phyloP scores from a whole-genome alignment of 2,329 filamentous ascomycete genomes.

The Teratosphaeria epicoccoides region DNA sequence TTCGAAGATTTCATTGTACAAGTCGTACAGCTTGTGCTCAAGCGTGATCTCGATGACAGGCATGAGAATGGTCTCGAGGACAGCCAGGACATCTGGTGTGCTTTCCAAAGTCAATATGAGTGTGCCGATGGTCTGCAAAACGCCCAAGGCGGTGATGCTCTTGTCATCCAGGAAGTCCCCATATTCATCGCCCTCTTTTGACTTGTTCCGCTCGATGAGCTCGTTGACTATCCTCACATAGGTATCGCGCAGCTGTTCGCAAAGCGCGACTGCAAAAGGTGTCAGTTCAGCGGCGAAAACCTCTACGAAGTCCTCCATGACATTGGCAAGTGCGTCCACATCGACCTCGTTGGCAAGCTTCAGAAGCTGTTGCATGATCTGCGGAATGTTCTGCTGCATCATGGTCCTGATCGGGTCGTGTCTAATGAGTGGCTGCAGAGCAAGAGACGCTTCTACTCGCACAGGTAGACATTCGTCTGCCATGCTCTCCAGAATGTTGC shows the following conservation, averaged over 20 bases:
- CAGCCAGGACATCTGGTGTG: constrained; percentile 86
- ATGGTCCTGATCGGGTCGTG: constrained; percentile 88
- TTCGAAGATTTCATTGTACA: constrained; percentile 98
- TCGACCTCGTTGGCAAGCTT: constrained; percentile 97
- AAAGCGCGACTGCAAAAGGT: constrained; percentile 90
- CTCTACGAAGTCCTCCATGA: constrained; percentile 99
- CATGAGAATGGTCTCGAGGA: constrained; percentile 93
- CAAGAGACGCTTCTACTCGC: constrained; percentile 83
- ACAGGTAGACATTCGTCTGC: constrained; percentile 88
- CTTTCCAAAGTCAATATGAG: constrained; percentile 94
- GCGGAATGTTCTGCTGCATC: constrained; percentile 96
- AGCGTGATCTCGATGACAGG: constrained; percentile 92
- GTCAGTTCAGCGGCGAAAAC: constrained; percentile 96
- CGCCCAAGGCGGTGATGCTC: constrained; percentile 92
- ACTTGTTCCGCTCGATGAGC: constrained; percentile 76
- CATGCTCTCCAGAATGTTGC: constrained; percentile 95
- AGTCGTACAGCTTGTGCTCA: constrained; percentile 93
- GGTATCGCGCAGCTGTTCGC: constrained; percentile 89
- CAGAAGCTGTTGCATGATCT: constrained; percentile 97
- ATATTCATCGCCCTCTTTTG: constrained; percentile 66
- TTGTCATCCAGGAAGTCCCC: constrained; percentile 95
- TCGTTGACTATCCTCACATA: constrained; percentile 90
- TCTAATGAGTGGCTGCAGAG: constrained; percentile 86
- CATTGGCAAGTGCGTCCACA: constrained; percentile 91
- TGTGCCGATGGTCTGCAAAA: constrained; percentile 94